Conservation (phyloP, 2,329 filamentous ascomycete genomes). For the Dactylonectria estremocensis region DNA sequence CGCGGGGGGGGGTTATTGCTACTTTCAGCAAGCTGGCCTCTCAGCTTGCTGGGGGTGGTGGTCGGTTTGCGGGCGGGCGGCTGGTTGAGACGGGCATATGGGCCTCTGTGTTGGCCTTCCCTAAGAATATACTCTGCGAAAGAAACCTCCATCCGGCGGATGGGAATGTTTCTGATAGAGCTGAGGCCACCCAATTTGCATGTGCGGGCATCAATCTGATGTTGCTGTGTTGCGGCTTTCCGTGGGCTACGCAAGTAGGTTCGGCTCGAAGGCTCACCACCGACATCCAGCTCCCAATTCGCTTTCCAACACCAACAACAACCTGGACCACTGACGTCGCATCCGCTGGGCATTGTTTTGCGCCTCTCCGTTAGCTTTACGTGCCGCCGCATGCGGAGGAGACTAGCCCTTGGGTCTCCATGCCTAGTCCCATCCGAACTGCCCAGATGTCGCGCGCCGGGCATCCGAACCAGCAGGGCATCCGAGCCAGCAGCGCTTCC, state of each 20-base stretch:
- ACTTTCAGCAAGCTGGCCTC: constrained; percentile 35
- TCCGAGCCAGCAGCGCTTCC: not conserved
- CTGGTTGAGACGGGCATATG: constrained; percentile 42
- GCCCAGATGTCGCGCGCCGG: constrained; percentile 5
- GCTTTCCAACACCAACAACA: not conserved
- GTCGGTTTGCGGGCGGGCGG: constrained; percentile 44
- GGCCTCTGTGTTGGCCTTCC: constrained; percentile 10
- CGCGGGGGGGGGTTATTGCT: constrained; percentile 39
- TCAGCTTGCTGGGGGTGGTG: constrained; percentile 34
- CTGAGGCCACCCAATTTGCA: not conserved
- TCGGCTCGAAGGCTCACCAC: not conserved
- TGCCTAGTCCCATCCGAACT: not conserved
- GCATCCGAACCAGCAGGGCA: constrained; percentile 11
- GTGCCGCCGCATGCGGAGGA: constrained; percentile 5
- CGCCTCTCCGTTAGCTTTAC: not conserved
- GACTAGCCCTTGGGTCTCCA: not conserved
- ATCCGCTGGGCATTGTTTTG: not conserved
- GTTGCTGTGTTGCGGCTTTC: not conserved
- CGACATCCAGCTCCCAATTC: not conserved
- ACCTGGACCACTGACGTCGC: not conserved
- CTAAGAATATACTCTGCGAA: constrained; percentile 20
- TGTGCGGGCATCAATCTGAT: constrained; percentile 4
- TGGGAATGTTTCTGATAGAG: constrained; percentile 5
- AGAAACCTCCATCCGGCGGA: not conserved
- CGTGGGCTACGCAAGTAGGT: not conserved